Base-by-base conservation (phyloP, 345 rosid species). In the Raphanus raphanistrum region DNA sequence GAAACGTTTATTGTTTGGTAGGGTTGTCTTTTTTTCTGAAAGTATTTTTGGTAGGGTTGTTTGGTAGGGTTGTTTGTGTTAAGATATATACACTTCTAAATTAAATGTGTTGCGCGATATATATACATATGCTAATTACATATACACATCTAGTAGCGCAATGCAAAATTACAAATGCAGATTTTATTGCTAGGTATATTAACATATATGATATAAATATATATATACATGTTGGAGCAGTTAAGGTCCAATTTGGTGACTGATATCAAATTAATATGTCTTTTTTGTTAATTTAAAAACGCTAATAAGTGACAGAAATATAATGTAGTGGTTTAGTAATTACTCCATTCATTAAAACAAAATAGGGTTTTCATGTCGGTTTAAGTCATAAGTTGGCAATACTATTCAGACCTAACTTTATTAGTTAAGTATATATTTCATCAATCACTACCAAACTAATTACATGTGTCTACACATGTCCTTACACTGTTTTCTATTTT, bases 371-470 rank as follows among this genome's bases (percentile, higher is more conserved):
- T 68, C 63, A 50, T 69, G 70, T 69, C 50, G 74, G 62, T 76
- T 69, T 26, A 48, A 68, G 57, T 48, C 55, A 54, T 63, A 35
- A 54, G 71, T 62, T 63, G 70, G 70, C 36, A 63, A 70, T 10
- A 38, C 80, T 63, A 63, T 69, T 63, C 26, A 36, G 65, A 77
- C 80, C 80, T 71, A 77, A 79, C 28, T 32, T 54, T 35, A 78
- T 72, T 65, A 71, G 73, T 78, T 79, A 74, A 79, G 78, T 32
- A 72, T 79, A 73, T 79, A 55, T 66, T 76, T 66, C 73, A 66
- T 58, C 68, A 55, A 25, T 71, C 7, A 50, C 58, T 32, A 79
- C 79, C 74, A 70, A 79, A 74, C 74, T 55, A 74, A 41, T 65
- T 67, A 68, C 70, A 68, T 60, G 70, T 45, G 79, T 78, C 72